Base-by-base conservation (phyloP, 495 filamentous ascomycete genomes). In the Podospora tetraspora region DNA sequence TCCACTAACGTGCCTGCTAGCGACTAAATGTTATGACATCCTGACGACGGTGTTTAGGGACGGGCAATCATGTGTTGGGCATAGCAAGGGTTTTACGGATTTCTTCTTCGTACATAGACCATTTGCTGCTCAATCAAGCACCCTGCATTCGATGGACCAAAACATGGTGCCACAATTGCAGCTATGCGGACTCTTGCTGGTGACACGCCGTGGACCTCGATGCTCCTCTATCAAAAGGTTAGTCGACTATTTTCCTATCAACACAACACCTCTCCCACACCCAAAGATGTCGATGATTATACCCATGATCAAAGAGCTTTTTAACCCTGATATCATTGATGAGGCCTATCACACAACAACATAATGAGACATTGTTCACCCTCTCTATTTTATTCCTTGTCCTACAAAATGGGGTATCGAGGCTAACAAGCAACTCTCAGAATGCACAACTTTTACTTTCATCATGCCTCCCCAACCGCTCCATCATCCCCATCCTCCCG, bases 261-360 rank as follows among this genome's bases (percentile, higher is more conserved):
- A 61, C 57, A 29, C 30, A n/a, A 29, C 30, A 23, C 29, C 52
- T 30, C 68, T 30, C 68, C 23, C 30, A 61, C 37, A 29, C 27
- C 9, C 8, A 57, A 66, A 27, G 62, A 72, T 82, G 81, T 82
- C 82, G 70, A 85, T 84, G 84, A 86, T 84, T 80, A 83, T 75
- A 77, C 64, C 63, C 73, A 75, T 57, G 72, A 72, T 75, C 78
- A 79, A 84, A 82, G 82, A 84, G 82, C 82, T 84, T 84, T 84
- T 84, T 84, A 84, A 84, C 81, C 81, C 82, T 84, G 80, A 84
- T 63, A 68, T 57, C 34, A 69, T 80, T 77, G 72, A 75, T 82
- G 81, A 82, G 81, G 77, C 78, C 72, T 78, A 83, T 83, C 79
- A 83, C 43, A 74, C 72, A 32, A 65, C 63, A 25, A 81, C 75